These are phyloP conservation scores for Tolypocladium sp. DNA, from an alignment of 2,329 filamentous ascomycete species.

Conservation along the genomic window DNA sequence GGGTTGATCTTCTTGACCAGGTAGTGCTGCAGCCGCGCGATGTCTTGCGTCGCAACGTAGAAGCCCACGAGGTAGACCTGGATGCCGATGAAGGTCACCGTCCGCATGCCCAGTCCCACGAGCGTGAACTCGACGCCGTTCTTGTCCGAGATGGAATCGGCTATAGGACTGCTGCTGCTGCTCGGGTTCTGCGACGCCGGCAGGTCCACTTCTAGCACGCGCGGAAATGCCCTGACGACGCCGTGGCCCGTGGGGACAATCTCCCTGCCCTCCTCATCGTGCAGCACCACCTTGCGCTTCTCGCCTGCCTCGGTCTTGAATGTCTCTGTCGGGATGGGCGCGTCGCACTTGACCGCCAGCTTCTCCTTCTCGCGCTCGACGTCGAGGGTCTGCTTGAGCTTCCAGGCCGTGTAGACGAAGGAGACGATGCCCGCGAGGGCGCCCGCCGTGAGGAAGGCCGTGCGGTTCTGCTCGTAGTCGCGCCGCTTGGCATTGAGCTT, in stretches of 20 bases:
- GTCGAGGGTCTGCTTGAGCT: slow-evolving; percentile 34
- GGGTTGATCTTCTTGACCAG: slow-evolving; percentile 70
- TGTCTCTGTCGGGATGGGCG: slow-evolving; percentile 29
- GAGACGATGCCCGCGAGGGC: slow-evolving; percentile 39
- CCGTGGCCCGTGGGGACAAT: slow-evolving; percentile 74
- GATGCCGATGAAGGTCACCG: slow-evolving; percentile 80
- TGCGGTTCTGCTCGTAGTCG: slow-evolving; percentile 42
- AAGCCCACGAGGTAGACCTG: slow-evolving; percentile 93
- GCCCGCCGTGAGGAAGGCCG: slow-evolving; percentile 42
- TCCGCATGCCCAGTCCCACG: slow-evolving; percentile 77
- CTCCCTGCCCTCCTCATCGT: slow-evolving; percentile 61
- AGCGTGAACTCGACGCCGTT: slow-evolving; percentile 68
- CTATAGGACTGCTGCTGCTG: slow-evolving; percentile 18
- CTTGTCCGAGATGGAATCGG: slow-evolving; percentile 26
- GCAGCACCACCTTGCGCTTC: slow-evolving; percentile 50
- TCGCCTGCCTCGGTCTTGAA: slow-evolving; percentile 40
- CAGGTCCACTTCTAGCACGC: slow-evolving; percentile 54
- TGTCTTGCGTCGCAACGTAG: slow-evolving; percentile 78
- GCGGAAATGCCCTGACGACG: slow-evolving; percentile 72
- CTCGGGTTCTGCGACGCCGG: slow-evolving; percentile 12
- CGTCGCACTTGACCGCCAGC: slow-evolving; percentile 32
- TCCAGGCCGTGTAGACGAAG: slow-evolving; percentile 41
- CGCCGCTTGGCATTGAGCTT: slow-evolving; percentile 35
- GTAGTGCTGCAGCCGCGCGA: slow-evolving; percentile 68
- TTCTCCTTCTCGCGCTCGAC: slow-evolving; percentile 22